Evolutionary conservation across 345 rosid species (phyloP), one percentile per base, ranked within the genome.

Genomic region (Euphorbia tirucalli): DNA sequence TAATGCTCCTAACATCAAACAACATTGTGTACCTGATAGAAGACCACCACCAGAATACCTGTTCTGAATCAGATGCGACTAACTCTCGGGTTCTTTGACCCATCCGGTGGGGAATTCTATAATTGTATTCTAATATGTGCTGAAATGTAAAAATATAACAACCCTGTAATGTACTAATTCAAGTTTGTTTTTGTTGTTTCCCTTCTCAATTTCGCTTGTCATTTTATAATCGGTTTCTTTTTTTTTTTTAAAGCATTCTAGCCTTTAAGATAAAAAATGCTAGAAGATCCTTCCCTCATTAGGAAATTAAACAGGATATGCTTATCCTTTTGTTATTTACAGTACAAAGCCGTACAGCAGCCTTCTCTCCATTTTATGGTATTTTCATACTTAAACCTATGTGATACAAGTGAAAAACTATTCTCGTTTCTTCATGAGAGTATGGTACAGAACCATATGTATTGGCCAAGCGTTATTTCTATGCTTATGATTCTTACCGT

Each of bases 61-160:
- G 39, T 28, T 28, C 39, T 54, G 57, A 66, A 56, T 19, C 75
- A 63, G 73, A 54, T 68, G 68, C 44, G 70, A 62, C 78, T 69
- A 61, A 69, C 78, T 28, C 39, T 41, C 50, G 74, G 73, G 69
- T 2, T 66, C 58, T 61, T 61, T 27, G 15, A 54, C 22, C 48
- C 27, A 24, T 55, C 43, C 43, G n/a, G 62, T 49, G 39, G 55
- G 18, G 24, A 62, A 50, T 49, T 64, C 48, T 37, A 15, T 19
- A 39, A 61, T 27, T 74, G 61, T 59, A 66, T 39, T 64, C 64
- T 28, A 32, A 74, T 67, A 35, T 74, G 60, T 46, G 50, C 60
- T 48, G 59, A 66, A 74, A 48, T 74, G 77, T 74, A 67, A 66
- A 55, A 74, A 35, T 58, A 48, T 46, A 18, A 32, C 31, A 14